A percentile compares a stretch with the other conserved stretches of the same genome.
These are phyloP conservation scores for Microcyclospora pomicola DNA, from an alignment of 2,329 filamentous ascomycete genomes.

Conservation along the genomic window DNA sequence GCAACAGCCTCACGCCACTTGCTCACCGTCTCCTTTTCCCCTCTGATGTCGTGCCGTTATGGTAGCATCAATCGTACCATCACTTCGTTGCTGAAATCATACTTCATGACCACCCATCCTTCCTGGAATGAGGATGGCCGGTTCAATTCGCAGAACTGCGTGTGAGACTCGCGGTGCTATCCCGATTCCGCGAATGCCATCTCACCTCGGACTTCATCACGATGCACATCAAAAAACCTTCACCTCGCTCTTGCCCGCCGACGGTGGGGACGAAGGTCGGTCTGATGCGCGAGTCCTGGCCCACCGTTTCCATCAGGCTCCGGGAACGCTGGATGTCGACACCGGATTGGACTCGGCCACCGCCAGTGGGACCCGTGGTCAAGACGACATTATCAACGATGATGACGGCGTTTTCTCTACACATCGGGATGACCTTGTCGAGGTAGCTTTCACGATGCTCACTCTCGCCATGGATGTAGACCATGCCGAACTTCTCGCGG, in stretches of 20 bases:
- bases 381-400: constrained; percentile 13
- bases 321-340: constrained; percentile 14
- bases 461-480: constrained; percentile 17
- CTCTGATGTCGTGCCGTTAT: too few relatives aligned
- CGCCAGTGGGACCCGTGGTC: constrained; percentile 23
- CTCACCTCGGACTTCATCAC: constrained; percentile 2
- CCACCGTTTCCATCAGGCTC: constrained; percentile 29
- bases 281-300: constrained; percentile 29
- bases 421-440: constrained; percentile 8
- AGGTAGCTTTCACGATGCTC: constrained; percentile 10
- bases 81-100: too few relatives aligned
- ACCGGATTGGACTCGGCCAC: constrained; percentile 8
- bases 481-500: constrained; percentile 10
- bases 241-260: constrained; percentile 31
- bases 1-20: too few relatives aligned
- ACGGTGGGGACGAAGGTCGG: constrained; percentile 33
- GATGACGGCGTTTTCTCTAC: constrained; percentile 6
- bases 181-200: too few relatives aligned
- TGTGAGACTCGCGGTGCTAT: too few relatives aligned
- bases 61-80: too few relatives aligned
- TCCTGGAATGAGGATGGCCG: too few relatives aligned
- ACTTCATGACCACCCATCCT: too few relatives aligned
- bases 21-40: too few relatives aligned
- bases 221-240: constrained; percentile 28
- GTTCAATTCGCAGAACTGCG: too few relatives aligned